These are phyloP conservation scores for Hypholoma fasciculare DNA, from an alignment of 768 basidiomycete genomes.

Conservation along the genomic window DNA sequence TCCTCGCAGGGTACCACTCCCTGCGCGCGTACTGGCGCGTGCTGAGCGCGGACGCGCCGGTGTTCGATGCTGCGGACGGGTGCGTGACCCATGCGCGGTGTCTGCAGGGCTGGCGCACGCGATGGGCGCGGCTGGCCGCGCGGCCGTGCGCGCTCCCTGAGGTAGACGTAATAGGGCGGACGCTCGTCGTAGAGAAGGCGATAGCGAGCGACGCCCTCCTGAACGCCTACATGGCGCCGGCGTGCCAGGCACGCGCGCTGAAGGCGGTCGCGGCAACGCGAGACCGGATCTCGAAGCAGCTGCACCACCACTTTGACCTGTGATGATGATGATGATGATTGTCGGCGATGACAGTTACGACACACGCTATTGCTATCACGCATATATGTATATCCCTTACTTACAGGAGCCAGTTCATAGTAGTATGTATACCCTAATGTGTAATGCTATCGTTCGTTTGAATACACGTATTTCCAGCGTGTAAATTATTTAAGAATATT, in stretches of 20 bases:
- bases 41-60: conserved; percentile 19
- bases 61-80: conserved; percentile 25
- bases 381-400: no score
- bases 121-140: conserved; percentile 9
- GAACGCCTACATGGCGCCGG: conserved; percentile 28
- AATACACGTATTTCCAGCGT: no score
- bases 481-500: no score
- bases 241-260: conserved; percentile 35
- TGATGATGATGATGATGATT: conserved; percentile 1
- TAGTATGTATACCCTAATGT: no score
- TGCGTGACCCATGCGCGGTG: conserved; percentile 31
- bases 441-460: no score
- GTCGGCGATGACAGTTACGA: no score
- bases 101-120: conserved; percentile 22
- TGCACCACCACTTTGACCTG: conserved; percentile 41
- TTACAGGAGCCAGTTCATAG: no score
- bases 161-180: conserved; percentile 36
- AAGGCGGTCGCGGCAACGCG: conserved; percentile 29
- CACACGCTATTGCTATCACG: no score
- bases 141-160: conserved; percentile 20
- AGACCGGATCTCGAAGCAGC: conserved; percentile 29
- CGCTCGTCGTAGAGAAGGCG: conserved; percentile 28
- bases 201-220: conserved; percentile 32
- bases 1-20: conserved; percentile 21
- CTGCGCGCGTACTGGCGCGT: conserved; percentile 16